Conservation (phyloP, 441 rosid genomes). For the Francoa sonchifolia region DNA sequence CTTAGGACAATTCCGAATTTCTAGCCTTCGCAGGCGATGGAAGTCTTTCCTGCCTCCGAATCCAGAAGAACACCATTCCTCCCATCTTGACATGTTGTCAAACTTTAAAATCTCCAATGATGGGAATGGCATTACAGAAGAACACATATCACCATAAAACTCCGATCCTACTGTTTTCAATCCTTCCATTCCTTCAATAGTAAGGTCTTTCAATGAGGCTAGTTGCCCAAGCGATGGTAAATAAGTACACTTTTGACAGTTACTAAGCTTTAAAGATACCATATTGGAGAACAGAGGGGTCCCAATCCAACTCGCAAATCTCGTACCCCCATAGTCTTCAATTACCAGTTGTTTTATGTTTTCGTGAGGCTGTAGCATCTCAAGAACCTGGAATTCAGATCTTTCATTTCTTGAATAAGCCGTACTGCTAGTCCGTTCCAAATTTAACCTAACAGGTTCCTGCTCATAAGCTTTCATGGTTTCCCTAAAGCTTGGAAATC, state of each 20-base stretch:
- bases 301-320: conserved; percentile 27
- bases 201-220: conserved; percentile 15
- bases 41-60: conserved; percentile 10
- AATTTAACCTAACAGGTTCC: conserved; percentile 1
- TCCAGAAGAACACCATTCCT: conserved; percentile 14
- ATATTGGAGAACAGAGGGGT: conserved; percentile 18
- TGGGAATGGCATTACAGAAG: conserved; percentile 8
- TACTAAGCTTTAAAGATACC: conserved; percentile 9
- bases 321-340: conserved; percentile 19
- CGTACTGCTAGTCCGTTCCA: background rate
- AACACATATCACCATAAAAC: conserved; percentile 15
- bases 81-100: conserved; percentile 17
- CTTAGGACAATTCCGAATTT: conserved; percentile 9
- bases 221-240: conserved; percentile 28
- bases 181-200: conserved; percentile 11
- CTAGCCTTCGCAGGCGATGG: conserved; percentile 15
- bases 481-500: too few relatives aligned
- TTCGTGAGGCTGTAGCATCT: conserved; percentile 15
- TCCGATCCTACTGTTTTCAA: conserved; percentile 16
- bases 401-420: conserved; percentile 9
- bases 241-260: conserved; percentile 15
- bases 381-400: conserved; percentile 12
- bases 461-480: too few relatives aligned
- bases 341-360: conserved; percentile 11
- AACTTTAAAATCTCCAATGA: conserved; percentile 15